Percentiles rank a stretch among this genome's conserved stretches.
Conservation (phyloP, 2,329 filamentous ascomycete genomes). For the Xylariaceae sp. region DNA sequence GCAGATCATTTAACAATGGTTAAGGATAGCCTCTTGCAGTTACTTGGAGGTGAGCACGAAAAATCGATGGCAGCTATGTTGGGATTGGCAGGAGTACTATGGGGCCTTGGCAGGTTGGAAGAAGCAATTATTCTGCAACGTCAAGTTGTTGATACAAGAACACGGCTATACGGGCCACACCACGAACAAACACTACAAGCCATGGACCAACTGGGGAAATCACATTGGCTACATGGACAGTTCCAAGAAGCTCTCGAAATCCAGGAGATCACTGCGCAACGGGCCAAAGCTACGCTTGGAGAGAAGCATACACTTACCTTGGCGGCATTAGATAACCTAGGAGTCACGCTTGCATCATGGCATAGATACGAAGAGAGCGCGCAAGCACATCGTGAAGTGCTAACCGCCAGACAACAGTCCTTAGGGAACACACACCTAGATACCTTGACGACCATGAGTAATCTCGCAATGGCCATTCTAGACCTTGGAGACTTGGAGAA, state of each 20-base stretch:
- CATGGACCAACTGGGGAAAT: conserved; percentile 16
- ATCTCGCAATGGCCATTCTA: conserved; percentile 12
- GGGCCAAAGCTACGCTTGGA: conserved; percentile 2
- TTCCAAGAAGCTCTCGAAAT: conserved; percentile 12
- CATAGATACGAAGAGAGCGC: conserved; percentile 10
- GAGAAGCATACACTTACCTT: conserved; percentile 7
- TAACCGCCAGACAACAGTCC: not conserved
- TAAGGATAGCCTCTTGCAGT: conserved; percentile 11
- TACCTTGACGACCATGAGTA: conserved; percentile 10
- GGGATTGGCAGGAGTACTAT: conserved; percentile 14
- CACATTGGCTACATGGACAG: conserved; percentile 16
- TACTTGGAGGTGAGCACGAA: conserved; percentile 10
- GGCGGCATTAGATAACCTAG: conserved; percentile 12
- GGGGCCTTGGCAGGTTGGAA: conserved; percentile 13
- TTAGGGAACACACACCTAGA: conserved; percentile 15
- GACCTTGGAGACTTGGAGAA: conserved; percentile 8
- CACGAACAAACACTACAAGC: conserved; percentile 11
- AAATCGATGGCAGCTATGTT: conserved; percentile 10
- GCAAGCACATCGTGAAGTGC: conserved; percentile 5
- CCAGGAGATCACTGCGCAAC: conserved; percentile 1
- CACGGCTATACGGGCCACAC: conserved; percentile 7
- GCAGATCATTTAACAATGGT: conserved; percentile 1
- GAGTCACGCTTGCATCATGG: conserved; percentile 8
- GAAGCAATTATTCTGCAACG: conserved; percentile 10
- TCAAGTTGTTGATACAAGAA: conserved; percentile 13